Percentiles rank a stretch among this genome's conserved stretches.
These are phyloP conservation scores for Candida koratica DNA, from an alignment of 805 yeast genomes.

Conservation along the genomic window DNA sequence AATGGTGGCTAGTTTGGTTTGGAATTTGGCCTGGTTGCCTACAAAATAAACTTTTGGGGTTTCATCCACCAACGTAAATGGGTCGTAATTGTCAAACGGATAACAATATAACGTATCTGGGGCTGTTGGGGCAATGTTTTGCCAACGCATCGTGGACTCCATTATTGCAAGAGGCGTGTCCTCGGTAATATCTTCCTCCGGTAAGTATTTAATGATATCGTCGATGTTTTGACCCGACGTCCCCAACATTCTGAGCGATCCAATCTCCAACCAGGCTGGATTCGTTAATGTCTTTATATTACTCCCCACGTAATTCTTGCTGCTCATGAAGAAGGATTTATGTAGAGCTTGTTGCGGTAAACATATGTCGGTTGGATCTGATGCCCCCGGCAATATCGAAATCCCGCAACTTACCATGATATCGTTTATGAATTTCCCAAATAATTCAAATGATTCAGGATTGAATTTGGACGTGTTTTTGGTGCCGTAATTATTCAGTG, in stretches of 20 bases:
- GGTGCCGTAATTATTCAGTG: conserved; percentile 46
- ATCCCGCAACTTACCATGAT: conserved; percentile 61
- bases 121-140: conserved; percentile 86
- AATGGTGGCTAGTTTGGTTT: conserved; percentile 32
- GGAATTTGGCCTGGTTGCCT: conserved; percentile 75
- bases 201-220: conserved; percentile 68
- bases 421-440: conserved; percentile 59
- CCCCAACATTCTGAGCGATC: conserved; percentile 56
- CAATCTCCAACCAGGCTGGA: conserved; percentile 65
- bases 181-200: conserved; percentile 30
- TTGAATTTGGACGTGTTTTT: conserved; percentile 52
- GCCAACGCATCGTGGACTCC: conserved; percentile 74
- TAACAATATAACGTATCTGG: conserved; percentile 93
- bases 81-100: conserved; percentile 75
- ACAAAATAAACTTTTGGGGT: conserved; percentile 84
- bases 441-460: conserved; percentile 43
- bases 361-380: conserved; percentile 80
- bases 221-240: conserved; percentile 81
- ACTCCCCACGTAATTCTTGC: conserved; percentile 38
- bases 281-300: conserved; percentile 43
- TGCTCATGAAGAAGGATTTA: conserved; percentile 56
- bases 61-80: conserved; percentile 64
- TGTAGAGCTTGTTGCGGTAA: conserved; percentile 93
- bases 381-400: conserved; percentile 76
- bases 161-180: conserved; percentile 41